Evolutionary conservation across 257 asterid species (phyloP).

Genomic region (Solanum gracilifrons): DNA sequence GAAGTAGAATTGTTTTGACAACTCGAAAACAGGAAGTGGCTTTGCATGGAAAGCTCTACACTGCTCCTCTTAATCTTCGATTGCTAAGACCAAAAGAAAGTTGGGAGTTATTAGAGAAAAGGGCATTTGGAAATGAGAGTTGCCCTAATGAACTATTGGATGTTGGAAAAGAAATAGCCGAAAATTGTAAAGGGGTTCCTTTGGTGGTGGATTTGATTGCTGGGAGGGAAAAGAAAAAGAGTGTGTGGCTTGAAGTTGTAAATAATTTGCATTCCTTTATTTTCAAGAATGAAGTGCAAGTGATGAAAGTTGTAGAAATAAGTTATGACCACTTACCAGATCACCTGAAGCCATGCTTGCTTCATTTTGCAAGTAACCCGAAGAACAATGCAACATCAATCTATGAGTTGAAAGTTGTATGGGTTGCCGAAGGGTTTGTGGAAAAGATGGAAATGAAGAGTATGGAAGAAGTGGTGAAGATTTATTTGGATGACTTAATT

Average conservation of each 20-base stretch:
- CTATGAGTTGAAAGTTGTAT: neutral
- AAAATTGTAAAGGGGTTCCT: constrained; percentile 11
- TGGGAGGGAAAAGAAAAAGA: neutral
- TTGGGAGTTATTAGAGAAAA: constrained; percentile 8
- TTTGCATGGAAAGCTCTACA: neutral
- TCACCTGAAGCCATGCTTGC: no score
- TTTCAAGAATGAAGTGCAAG: no score
- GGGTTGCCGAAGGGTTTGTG: constrained; percentile 21
- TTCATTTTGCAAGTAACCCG: no score
- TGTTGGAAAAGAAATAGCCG: constrained; percentile 8
- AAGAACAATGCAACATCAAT: no score
- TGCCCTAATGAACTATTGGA: constrained; percentile 10
- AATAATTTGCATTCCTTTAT: no score
- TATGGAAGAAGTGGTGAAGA: neutral
- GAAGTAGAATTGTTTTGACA: no score
- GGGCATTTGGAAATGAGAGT: neutral
- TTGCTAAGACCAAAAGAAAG: neutral
- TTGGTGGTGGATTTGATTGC: constrained; percentile 9
- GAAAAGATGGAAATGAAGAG: neutral
- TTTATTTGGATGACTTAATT: constrained; percentile 8
- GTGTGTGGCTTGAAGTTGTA: no score
- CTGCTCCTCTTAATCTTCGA: neutral
- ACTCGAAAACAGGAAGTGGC: neutral
- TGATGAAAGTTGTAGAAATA: no score
- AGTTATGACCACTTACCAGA: no score